Evolutionary conservation across 2,329 filamentous ascomycete genomes (phyloP).

Genomic region (Exserohilum turcica): DNA sequence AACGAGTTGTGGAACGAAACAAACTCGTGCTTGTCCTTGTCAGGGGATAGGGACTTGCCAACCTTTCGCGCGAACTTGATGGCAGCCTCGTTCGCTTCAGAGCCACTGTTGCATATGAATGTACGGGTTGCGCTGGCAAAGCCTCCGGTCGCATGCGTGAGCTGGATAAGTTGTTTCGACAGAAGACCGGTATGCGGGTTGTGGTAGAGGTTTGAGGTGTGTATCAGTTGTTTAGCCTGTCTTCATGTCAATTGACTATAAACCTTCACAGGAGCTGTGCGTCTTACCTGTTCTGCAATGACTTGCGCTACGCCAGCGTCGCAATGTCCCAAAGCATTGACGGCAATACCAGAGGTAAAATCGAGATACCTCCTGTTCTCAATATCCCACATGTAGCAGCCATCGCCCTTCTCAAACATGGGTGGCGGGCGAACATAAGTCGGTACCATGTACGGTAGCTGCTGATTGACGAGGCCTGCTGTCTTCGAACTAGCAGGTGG

Average conservation of each 20-base stretch:
- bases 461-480: conserved; percentile 72
- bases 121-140: conserved; percentile 81
- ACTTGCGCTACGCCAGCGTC: conserved; percentile 78
- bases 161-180: conserved; percentile 81
- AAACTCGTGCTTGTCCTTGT: conserved; percentile 76
- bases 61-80: conserved; percentile 96
- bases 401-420: conserved; percentile 86
- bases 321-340: conserved; percentile 90
- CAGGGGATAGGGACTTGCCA: conserved; percentile 74
- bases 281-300: conserved; percentile 72
- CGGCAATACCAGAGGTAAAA: conserved; percentile 94
- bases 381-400: conserved; percentile 86
- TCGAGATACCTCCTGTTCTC: conserved; percentile 91
- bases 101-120: conserved; percentile 95
- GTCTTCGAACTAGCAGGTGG: conserved; percentile 75
- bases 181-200: conserved; percentile 93
- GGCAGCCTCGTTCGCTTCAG: conserved; percentile 95
- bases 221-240: conserved; percentile 71
- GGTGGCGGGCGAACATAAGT: conserved; percentile 91
- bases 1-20: conserved; percentile 93
- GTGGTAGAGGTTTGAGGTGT: conserved; percentile 95
- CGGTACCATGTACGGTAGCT: conserved; percentile 88
- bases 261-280: background rate
- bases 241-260: conserved; percentile 17
- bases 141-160: conserved; percentile 76